Base-by-base conservation (phyloP, 2,329 filamentous ascomycete species). In the Zasmidium cellare region DNA sequence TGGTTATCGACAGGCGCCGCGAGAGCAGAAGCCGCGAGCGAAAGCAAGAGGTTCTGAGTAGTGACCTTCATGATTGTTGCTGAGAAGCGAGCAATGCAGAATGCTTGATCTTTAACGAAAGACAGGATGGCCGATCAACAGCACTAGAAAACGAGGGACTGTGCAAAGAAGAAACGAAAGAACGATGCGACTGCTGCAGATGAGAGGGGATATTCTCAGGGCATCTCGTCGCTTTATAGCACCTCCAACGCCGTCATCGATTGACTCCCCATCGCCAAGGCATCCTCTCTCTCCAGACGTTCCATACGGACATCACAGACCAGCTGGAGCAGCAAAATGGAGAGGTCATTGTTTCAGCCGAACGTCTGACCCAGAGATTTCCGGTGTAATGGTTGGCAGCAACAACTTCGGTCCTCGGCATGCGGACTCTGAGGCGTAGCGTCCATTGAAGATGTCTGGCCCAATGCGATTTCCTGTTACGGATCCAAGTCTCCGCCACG, bases 1-100 rank as follows among this genome's bases (percentile, higher is more conserved):
- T 62, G 48, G 44, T 57, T 58, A 9, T 63, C 56, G 31, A 65
- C 20, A 18, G 62, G 62, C 14, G 60, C 62, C 9, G 58, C 58
- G n/a, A 46, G 45, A 18, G 47, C 60, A n/a, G 46, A 38, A 19
- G 59, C 23, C n/a, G 55, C 56, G 16, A 57, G 47, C 12, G 54
- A 53, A 23, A 61, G 16, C 19, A 61, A 31, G 47, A 47, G 51
- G 24, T 19, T 51, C 20, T 56, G 45, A 35, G 52, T 44, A 24
- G 51, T 54, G 25, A 55, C 44, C 23, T 60, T 50, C 59, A 60
- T 65, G 48, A 11, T 60, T 48, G 18, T 22, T 25, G n/a, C n/a
- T 3, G 45, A 25, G 3, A 46, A 24, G 2, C 11, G 35, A 49
- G 25, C 9, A 45, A 23, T 28, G 5, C 25, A 28, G 25, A 28